A percentile compares a stretch with the other conserved stretches of the same genome.
These are phyloP conservation scores for Serendipita indica DNA, from an alignment of 768 basidiomycete species.

Conservation along the genomic window DNA sequence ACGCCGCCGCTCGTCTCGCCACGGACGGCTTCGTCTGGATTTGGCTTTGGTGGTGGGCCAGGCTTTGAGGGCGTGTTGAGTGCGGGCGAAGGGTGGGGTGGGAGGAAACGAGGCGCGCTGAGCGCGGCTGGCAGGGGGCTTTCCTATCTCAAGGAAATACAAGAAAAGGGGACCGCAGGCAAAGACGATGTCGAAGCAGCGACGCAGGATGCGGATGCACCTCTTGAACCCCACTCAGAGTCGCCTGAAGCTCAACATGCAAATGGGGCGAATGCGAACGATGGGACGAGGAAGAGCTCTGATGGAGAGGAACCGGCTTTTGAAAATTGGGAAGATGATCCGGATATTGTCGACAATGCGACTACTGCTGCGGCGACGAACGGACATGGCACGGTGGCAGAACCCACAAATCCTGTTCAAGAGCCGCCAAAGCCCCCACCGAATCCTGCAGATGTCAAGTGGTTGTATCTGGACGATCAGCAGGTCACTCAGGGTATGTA, in stretches of 20 bases:
- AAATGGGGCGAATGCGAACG: not conserved
- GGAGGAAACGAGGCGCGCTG: not conserved
- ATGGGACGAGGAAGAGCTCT: not conserved
- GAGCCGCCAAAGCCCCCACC: not conserved
- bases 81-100: slow-evolving; percentile 5
- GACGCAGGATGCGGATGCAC: not conserved
- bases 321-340: slow-evolving; percentile 10
- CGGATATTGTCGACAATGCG: not conserved
- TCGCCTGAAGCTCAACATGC: not conserved
- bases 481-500: slow-evolving; percentile 2
- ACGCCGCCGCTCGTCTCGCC: not conserved
- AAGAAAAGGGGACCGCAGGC: not conserved
- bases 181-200: not conserved
- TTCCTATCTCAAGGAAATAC: slow-evolving; percentile 2
- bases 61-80: slow-evolving; percentile 3
- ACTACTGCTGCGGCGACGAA: not conserved
- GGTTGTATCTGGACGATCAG: slow-evolving; percentile 1
- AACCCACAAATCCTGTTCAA: not conserved
- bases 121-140: not conserved
- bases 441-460: not conserved
- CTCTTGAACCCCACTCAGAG: not conserved
- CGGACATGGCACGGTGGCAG: not conserved
- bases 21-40: not conserved
- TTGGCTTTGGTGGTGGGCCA: slow-evolving; percentile 6
- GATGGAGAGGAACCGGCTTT: slow-evolving; percentile 4